These are phyloP conservation scores for Phytophthora sojae DNA, from an alignment of 352 stramenopile species.

Conservation along the genomic window DNA sequence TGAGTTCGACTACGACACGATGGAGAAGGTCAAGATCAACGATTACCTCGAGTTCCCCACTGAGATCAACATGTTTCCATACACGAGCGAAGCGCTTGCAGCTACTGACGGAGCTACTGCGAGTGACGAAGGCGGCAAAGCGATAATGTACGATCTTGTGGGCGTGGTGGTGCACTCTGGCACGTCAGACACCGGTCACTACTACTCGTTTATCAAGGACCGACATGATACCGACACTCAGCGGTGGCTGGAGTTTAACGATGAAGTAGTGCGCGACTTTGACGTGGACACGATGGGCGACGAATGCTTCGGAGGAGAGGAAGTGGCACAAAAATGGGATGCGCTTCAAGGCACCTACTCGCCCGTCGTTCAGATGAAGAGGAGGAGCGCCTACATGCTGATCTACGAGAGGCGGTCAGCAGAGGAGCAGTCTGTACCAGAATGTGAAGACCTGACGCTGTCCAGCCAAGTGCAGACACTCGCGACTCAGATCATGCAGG, in stretches of 20 bases:
- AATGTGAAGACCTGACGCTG: neutral
- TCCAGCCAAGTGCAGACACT: slow-evolving; percentile 28
- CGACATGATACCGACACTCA: slow-evolving; percentile 30
- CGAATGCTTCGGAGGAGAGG: slow-evolving; percentile 93
- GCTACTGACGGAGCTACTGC: slow-evolving; percentile 1
- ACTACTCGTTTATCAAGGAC: slow-evolving; percentile 95
- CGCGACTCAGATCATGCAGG: slow-evolving; percentile 23
- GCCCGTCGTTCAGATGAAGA: slow-evolving; percentile 63
- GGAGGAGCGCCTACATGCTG: slow-evolving; percentile 81
- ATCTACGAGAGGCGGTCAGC: slow-evolving; percentile 63
- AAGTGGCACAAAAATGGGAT: slow-evolving; percentile 72
- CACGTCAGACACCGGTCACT: slow-evolving; percentile 93
- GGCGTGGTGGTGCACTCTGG: slow-evolving; percentile 94
- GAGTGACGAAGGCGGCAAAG: neutral
- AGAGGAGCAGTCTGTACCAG: neutral
- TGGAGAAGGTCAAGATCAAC: slow-evolving; percentile 92
- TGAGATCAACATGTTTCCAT: slow-evolving; percentile 92
- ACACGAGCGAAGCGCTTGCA: slow-evolving; percentile 76
- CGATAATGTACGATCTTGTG: slow-evolving; percentile 87
- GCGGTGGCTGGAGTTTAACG: slow-evolving; percentile 95
- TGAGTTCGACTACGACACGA: slow-evolving; percentile 90
- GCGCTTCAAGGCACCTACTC: slow-evolving; percentile 29
- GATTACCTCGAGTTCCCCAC: slow-evolving; percentile 85
- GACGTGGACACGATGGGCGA: slow-evolving; percentile 72
- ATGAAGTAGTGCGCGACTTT: slow-evolving; percentile 88